Evolutionary conservation across 768 basidiomycete species (phyloP), one percentile per base, ranked within the genome.

Genomic region (Leccinellum rugosiceps): DNA sequence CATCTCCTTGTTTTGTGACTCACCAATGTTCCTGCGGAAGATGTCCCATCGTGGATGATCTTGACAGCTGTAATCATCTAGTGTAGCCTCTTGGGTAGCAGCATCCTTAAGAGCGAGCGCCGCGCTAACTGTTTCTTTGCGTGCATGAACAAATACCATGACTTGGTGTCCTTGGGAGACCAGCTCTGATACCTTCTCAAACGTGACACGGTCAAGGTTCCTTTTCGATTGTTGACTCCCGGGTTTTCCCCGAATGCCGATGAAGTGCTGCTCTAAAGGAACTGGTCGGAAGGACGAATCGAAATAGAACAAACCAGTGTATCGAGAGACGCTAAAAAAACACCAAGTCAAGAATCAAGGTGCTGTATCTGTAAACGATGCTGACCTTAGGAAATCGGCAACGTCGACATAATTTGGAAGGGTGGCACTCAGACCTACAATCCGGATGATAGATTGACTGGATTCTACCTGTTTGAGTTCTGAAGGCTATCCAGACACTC

Each of bases 141-240:
- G 83, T 14, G 97, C 93, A 72, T 99, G 97, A 9, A 99, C 97
- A 66, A 99, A 99, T 1, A 99, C 95, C 95, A 99, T 98, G 58
- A 97, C 94, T 72, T 98, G 97, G 74, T 99, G 97, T 3, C 95
- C 97, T 63, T 86, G 83, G n/a, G 75, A 79, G 28, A 98, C 91
- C 6, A 98, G 78, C 32, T 90, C 88, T 3, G 88, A 82, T 19
- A 98, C 94, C 74, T 96, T 98, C 64, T 95, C 81, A 64, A 89
- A 98, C 1, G 91, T 87, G 25, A 93, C 92, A 25, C 77, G 77
- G 71, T 99, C 97, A 52, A 98, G 79, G 64, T 95, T 96, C 66
- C 84, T 89, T 63, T 84, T 85, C n/a, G 87, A 86, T 23, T 78
- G 79, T 1, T 74, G 63, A 63, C 88, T 90, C 51, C 88, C 84